Evolutionary conservation across 192 early-diverging fungal genomes (phyloP).

Genomic region (Gamsiella multidivaricata): DNA sequence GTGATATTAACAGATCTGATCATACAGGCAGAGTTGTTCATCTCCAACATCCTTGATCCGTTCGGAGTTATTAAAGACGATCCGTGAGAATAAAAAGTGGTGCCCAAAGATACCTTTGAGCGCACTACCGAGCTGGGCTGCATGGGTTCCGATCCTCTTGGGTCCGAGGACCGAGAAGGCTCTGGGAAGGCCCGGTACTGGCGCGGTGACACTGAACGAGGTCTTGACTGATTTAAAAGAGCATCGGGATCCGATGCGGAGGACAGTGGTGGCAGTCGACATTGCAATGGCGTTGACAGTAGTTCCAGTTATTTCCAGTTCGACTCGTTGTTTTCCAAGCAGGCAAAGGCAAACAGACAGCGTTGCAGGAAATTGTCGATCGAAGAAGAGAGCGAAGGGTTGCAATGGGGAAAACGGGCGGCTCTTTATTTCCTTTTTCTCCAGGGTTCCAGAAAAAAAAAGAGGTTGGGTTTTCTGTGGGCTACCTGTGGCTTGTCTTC

Average conservation of each 20-base stretch:
- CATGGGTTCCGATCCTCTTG: slow-evolving; percentile 20
- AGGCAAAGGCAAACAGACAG: not conserved
- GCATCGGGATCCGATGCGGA: slow-evolving; percentile 14
- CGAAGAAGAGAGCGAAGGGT: not conserved
- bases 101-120: slow-evolving; percentile 44
- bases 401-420: no score
- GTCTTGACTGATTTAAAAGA: not conserved
- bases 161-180: slow-evolving; percentile 38
- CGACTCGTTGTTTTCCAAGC: not conserved
- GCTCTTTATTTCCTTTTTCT: not conserved
- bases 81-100: no score
- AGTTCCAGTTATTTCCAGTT: no score
- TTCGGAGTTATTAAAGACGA: no score
- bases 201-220: no score
- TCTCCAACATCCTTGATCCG: not conserved
- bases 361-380: not conserved
- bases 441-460: not conserved
- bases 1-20: not conserved
- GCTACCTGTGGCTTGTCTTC: not conserved
- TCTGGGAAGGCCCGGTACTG: slow-evolving; percentile 35
- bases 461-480: not conserved
- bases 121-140: slow-evolving; percentile 9
- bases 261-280: slow-evolving; percentile 16
- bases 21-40: not conserved
- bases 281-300: slow-evolving; percentile 5